Evolutionary conservation across 345 rosid genomes (phyloP).

Genomic region (Brassica carinata): DNA sequence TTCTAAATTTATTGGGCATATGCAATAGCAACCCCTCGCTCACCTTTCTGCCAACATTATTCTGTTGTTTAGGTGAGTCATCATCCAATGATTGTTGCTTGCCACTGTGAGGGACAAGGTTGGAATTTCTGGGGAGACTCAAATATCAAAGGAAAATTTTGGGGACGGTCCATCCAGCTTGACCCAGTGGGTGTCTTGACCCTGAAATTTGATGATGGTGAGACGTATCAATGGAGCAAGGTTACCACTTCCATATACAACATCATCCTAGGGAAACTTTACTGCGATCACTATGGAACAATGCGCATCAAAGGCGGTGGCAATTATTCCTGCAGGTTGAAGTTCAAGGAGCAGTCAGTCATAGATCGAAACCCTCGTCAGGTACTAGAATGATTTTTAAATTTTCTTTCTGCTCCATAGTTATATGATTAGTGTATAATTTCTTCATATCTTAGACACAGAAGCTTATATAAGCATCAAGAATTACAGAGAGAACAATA

Average conservation of each 20-base stretch:
- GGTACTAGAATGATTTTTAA: constrained; percentile 43
- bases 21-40: too few species aligned
- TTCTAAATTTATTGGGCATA: constrained; percentile 16
- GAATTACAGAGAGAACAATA: neutral
- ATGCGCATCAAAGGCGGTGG: constrained; percentile 94
- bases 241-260: constrained; percentile 98
- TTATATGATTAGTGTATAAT: too few species aligned
- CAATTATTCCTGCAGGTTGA: constrained; percentile 85
- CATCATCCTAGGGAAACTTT: constrained; percentile 92
- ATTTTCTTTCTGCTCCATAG: neutral
- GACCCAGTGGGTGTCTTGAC: constrained; percentile 96
- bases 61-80: constrained; percentile 85
- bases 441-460: too few species aligned
- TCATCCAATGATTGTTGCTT: constrained; percentile 94
- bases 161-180: constrained; percentile 98
- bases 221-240: constrained; percentile 94
- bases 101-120: constrained; percentile 98
- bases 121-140: constrained; percentile 99
- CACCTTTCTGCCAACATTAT: too few species aligned
- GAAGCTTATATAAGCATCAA: too few species aligned
- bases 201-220: constrained; percentile 88
- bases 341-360: constrained; percentile 98
- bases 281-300: constrained; percentile 95
- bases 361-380: constrained; percentile 98
- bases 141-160: constrained; percentile 95